Base-by-base conservation (phyloP, 1,284 basidiomycete species). In the Rugosomyces carneus region DNA sequence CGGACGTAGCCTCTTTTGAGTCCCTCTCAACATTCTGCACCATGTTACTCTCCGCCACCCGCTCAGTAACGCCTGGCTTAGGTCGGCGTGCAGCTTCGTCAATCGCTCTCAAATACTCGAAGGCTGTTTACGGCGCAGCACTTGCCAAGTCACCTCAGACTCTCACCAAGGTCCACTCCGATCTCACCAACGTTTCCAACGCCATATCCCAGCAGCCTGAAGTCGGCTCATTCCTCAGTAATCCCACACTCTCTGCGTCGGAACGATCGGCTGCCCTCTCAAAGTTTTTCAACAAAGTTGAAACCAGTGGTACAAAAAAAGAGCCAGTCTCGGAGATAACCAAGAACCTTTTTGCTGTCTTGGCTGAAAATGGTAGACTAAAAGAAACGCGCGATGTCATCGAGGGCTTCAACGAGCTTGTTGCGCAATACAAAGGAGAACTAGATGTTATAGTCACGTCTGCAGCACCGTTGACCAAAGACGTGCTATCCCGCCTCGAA, bases 331-430 rank as follows among this genome's bases (percentile, higher is more conserved):
- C 86, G 37, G 90, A 93, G 47, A 75, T 93, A 65, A 94, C 93
- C 61, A 85, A 85, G 78, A 99, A 98, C 76, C 78, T 99, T 57
- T 85, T 99, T 65, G 66, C 68, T 35, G 84, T 98, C 56, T 80
- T 99, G 53, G 89, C 90, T 48, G 90, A 97, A 69, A 99, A 99
- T 69, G 93, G 93, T 52, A 79, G 96, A 54, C 75, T 99, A 52
- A 75, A 71, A 49, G 86, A 95, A 73, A 84, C 90, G 21, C 72
- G 80, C 58, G 86, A 85, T 57, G 91, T 96, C 52, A 91, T 98
- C 58, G 83, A 89, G 61, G 93, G 89, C 53, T 98, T 98, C 73
- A 82, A 91, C 58, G 81, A 87, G 64, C 82, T 98, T 56, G 88
- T 96, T 57, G 73, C 89, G 47, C 84, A 88, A 59, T 81, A 98